Percentiles rank a stretch among this genome's conserved stretches.
Evolutionary conservation across 2,329 filamentous ascomycete species (phyloP).

Genomic region (Pseudocercospora pini-densiflorae): DNA sequence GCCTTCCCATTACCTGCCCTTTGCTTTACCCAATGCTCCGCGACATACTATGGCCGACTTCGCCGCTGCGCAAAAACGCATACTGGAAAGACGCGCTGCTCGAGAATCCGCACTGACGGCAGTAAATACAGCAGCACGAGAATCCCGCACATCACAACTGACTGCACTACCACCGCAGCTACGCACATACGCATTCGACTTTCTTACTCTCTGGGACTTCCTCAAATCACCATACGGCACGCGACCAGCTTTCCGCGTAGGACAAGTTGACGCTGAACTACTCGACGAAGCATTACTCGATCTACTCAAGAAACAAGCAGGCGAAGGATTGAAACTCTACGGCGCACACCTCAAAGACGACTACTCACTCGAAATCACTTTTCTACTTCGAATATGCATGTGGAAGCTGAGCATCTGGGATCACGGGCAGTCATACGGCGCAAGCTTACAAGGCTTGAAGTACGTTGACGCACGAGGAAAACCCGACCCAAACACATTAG

Average conservation of each 20-base stretch:
- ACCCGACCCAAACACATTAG: conserved; percentile 17
- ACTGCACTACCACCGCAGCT: conserved; percentile 55
- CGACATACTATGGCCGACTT: conserved; percentile 63
- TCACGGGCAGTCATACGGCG: conserved; percentile 92
- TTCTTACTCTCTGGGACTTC: conserved; percentile 64
- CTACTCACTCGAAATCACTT: conserved; percentile 82
- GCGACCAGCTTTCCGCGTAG: conserved; percentile 85
- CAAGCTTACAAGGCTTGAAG: conserved; percentile 85
- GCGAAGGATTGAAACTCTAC: conserved; percentile 86
- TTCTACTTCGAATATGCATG: conserved; percentile 75
- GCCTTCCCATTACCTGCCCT: neutral
- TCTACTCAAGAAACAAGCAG: conserved; percentile 84
- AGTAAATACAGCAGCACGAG: conserved; percentile 57
- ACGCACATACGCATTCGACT: conserved; percentile 47
- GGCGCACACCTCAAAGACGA: conserved; percentile 80
- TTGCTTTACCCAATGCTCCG: neutral
- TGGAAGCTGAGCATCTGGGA: conserved; percentile 99
- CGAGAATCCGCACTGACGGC: conserved; percentile 60
- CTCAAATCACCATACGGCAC: conserved; percentile 77
- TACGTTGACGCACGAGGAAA: conserved; percentile 77
- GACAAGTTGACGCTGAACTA: conserved; percentile 93
- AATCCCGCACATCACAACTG: conserved; percentile 42
- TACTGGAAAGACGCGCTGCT: conserved; percentile 77
- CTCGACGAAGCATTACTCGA: conserved; percentile 89
- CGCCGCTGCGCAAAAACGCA: conserved; percentile 84